Evolutionary conservation across 768 basidiomycete genomes (phyloP), one percentile per base, ranked within the genome.

Genomic region (Lyophyllum atratum): DNA sequence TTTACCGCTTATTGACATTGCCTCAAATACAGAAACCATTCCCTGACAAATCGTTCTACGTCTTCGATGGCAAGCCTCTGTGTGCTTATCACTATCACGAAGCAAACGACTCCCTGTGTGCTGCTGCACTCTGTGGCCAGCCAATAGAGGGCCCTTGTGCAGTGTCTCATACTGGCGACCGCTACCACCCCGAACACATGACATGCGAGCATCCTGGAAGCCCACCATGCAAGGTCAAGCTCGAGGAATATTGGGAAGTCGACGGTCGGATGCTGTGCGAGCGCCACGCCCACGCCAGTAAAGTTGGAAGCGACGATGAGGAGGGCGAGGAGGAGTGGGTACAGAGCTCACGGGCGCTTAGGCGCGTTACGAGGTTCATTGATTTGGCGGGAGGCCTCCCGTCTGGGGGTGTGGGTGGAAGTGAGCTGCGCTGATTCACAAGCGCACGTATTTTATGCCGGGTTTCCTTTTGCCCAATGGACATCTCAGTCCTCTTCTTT

Each of bases 71-170:
- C 52, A 92, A 90, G 67, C 95, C 95, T 1, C 85, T 89, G 66
- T 98, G 95, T 67, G 90, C 86, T 31, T 91, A 91, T 67, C 94
- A 95, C 71, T 97, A 97, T 69, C 93, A 95, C 72, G 90, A 94
- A 72, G 86, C 86, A 45, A 96, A 96, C 72, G 81, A 89, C 62
- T 95, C 94, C 11, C 79, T 98, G 0, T 98, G 95, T 64, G 85
- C 92, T 10, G 85, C 91, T 2, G 69, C 82, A 12, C 76, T 76
- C 17, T 98, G 95, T 70, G 87, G 90, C 3, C 84, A 89, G 69
- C 95, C 95, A 5, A 93, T 98, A 61, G 95, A 98, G 73, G 95
- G 95, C 1, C 87, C 93, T 1, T 97, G 94, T 69, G 92, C 95
- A 11, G 85, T 95, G 19, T 92, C 91, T 17, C 87, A 95, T 61